Evolutionary conservation across 768 basidiomycete species (phyloP).

Genomic region (Asterophora lycoperdoides): DNA sequence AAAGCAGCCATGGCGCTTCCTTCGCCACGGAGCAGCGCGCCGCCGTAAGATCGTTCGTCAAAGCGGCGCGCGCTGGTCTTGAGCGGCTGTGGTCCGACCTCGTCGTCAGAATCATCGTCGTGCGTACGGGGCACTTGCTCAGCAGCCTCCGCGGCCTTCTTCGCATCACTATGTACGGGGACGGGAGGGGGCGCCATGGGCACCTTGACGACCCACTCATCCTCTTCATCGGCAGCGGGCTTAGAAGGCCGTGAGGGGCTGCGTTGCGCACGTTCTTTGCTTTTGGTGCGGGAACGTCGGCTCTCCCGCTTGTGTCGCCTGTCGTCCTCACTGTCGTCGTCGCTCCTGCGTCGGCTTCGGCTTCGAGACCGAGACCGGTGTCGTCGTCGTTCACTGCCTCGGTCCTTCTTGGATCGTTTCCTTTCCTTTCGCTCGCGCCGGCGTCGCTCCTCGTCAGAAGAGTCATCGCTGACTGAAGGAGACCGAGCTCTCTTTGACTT

Average conservation of each 20-base stretch:
- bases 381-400: constrained; percentile 37
- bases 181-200: constrained; percentile 22
- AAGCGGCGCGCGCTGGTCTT: constrained; percentile 42
- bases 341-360: constrained; percentile 27
- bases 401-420: constrained; percentile 49
- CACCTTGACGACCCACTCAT: constrained; percentile 67
- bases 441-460: constrained; percentile 55
- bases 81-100: constrained; percentile 77
- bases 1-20: constrained; percentile 98
- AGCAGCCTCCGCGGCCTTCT: constrained; percentile 11
- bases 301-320: constrained; percentile 28
- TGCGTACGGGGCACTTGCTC: constrained; percentile 18
- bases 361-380: constrained; percentile 33
- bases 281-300: constrained; percentile 18
- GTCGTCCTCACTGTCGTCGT: constrained; percentile 37
- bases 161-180: constrained; percentile 11
- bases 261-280: constrained; percentile 23
- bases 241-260: constrained; percentile 26
- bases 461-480: constrained; percentile 44
- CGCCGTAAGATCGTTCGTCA: constrained; percentile 85
- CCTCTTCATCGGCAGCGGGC: constrained; percentile 24
- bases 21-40: constrained; percentile 89
- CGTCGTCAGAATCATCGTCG: constrained; percentile 41
- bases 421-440: constrained; percentile 57
- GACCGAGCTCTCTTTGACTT: constrained; percentile 58